These are phyloP conservation scores for Poa annua DNA, from an alignment of 176 grass and related monocot species.

Conservation along the genomic window DNA sequence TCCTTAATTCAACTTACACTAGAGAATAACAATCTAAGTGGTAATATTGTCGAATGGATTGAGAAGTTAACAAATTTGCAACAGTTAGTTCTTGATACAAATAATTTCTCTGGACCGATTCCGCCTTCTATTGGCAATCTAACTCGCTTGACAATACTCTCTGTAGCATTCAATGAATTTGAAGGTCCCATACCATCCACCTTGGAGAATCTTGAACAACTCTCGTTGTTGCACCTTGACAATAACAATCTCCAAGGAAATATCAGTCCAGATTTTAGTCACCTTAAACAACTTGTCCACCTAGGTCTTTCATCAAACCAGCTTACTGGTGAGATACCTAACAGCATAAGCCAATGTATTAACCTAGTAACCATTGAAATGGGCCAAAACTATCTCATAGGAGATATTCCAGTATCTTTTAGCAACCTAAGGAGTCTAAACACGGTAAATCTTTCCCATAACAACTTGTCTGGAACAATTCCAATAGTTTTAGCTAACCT, in stretches of 20 bases:
- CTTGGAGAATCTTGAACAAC: slow-evolving; percentile 36
- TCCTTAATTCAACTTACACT: slow-evolving; percentile 35
- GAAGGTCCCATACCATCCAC: slow-evolving; percentile 39
- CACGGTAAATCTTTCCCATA: not conserved
- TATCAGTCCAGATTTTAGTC: slow-evolving; percentile 25
- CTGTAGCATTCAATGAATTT: slow-evolving; percentile 34
- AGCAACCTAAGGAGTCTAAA: not conserved
- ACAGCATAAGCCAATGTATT: slow-evolving; percentile 28
- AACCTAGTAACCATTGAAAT: not conserved
- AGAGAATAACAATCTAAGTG: slow-evolving; percentile 39
- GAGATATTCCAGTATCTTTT: not conserved
- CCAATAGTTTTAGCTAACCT: slow-evolving; percentile 29
- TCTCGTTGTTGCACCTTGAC: slow-evolving; percentile 38
- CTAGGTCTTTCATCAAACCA: slow-evolving; percentile 43
- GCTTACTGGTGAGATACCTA: slow-evolving; percentile 32
- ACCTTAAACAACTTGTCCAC: slow-evolving; percentile 9
- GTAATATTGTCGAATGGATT: slow-evolving; percentile 36
- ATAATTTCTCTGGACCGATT: slow-evolving; percentile 46
- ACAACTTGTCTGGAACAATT: not conserved
- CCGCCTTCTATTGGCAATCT: slow-evolving; percentile 48
- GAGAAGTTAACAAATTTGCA: slow-evolving; percentile 37
- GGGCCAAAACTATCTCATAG: not conserved
- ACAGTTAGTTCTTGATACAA: slow-evolving; percentile 16
- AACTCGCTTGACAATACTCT: slow-evolving; percentile 32
- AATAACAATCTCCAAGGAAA: slow-evolving; percentile 41